These are phyloP conservation scores for Penicillium sp. DNA, from an alignment of 2,329 filamentous ascomycete genomes.

Conservation along the genomic window DNA sequence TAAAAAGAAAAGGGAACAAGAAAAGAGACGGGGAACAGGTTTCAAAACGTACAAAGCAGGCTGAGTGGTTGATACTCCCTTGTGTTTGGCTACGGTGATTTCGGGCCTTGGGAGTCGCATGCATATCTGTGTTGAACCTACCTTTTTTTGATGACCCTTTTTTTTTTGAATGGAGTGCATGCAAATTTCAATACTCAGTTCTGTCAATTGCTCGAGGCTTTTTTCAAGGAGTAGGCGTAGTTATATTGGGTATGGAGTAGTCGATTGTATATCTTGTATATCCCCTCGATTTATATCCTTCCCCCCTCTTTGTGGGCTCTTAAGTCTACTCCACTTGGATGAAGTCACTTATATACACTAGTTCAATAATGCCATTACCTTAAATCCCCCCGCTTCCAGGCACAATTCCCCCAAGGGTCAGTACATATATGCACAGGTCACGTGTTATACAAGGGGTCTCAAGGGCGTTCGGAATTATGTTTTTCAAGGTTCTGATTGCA, in stretches of 20 bases:
- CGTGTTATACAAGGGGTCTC: neutral
- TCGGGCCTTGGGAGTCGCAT: conserved; percentile 20
- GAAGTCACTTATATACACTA: neutral
- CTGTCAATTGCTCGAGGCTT: conserved; percentile 10
- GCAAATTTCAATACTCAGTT: conserved; percentile 27
- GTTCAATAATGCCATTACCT: neutral
- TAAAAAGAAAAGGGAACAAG: conserved; percentile 23
- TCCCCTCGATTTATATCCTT: neutral
- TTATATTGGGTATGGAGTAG: neutral
- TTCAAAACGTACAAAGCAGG: conserved; percentile 20
- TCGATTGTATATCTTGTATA: neutral
- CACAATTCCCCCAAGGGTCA: neutral
- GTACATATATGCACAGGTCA: neutral
- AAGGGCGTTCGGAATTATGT: neutral
- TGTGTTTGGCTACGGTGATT: conserved; percentile 20
- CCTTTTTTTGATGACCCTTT: conserved; percentile 29
- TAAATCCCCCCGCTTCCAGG: neutral
- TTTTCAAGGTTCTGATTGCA: neutral
- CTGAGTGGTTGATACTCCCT: conserved; percentile 24
- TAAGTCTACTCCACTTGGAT: neutral
- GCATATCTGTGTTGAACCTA: conserved; percentile 28
- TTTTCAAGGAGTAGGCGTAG: neutral
- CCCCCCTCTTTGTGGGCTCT: neutral
- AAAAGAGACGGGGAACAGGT: conserved; percentile 20
- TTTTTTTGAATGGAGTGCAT: conserved; percentile 30